A percentile compares a stretch with the other conserved stretches of the same genome.
Evolutionary conservation across 2,329 filamentous ascomycete genomes (phyloP).

Genomic region (Xylariaceae sp.): DNA sequence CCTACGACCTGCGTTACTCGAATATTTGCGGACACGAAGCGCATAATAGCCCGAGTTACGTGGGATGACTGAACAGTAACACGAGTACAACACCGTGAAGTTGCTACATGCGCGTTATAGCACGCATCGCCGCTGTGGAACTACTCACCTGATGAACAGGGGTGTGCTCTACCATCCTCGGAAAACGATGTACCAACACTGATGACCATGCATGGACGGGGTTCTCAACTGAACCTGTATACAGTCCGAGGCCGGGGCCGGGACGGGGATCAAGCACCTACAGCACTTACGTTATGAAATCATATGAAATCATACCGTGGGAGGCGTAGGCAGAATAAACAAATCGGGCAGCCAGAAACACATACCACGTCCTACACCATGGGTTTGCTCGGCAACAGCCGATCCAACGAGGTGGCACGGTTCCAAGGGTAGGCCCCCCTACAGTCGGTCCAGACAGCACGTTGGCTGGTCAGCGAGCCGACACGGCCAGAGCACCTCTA

Average conservation of each 20-base stretch:
- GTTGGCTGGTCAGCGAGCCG: background rate
- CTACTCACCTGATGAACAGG: background rate
- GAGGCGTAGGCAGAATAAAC: background rate
- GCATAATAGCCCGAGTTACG: background rate
- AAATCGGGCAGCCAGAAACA: background rate
- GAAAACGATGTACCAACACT: background rate
- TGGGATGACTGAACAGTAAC: background rate
- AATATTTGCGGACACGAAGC: background rate
- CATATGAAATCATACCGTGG: background rate
- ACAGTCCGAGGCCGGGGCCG: background rate
- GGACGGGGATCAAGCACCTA: background rate
- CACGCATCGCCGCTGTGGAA: background rate
- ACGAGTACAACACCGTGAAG: background rate
- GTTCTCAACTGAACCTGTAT: background rate
- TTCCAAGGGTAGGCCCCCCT: background rate
- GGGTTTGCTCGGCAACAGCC: constrained; percentile 1
- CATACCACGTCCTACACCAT: background rate
- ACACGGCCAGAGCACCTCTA: background rate
- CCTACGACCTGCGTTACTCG: background rate
- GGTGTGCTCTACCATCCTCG: background rate
- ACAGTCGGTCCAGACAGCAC: no score
- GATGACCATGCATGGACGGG: background rate
- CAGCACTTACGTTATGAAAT: background rate
- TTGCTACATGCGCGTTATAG: background rate
- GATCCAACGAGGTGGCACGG: constrained; percentile 5